A percentile compares a stretch with the other conserved stretches of the same genome.
These are phyloP conservation scores for Scheffersomyces stipitis DNA, from an alignment of 805 yeast genomes.

Conservation along the genomic window DNA sequence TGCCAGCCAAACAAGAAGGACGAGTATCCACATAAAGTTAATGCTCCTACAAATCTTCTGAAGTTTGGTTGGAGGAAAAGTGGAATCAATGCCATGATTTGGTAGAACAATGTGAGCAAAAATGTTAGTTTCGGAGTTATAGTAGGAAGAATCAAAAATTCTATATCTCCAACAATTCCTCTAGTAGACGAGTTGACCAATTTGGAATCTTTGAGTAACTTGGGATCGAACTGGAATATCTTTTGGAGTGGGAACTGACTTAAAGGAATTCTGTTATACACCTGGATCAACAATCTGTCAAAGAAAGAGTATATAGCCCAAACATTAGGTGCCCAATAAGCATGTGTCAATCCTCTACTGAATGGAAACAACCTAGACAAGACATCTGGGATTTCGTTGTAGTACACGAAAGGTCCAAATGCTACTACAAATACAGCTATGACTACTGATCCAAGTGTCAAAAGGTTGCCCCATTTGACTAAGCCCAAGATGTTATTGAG, in stretches of 20 bases:
- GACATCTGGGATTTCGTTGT: conserved; percentile 62
- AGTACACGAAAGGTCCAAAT: conserved; percentile 73
- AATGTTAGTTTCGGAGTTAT: conserved; percentile 79
- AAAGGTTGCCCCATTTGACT: conserved; percentile 54
- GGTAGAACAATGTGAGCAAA: conserved; percentile 79
- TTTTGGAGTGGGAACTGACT: conserved; percentile 26
- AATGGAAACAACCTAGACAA: conserved; percentile 82
- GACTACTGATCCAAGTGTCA: conserved; percentile 65
- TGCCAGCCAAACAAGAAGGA: conserved; percentile 98
- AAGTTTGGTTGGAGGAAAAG: conserved; percentile 67
- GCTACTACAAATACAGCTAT: conserved; percentile 61
- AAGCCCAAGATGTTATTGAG: conserved; percentile 28
- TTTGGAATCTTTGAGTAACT: conserved; percentile 31
- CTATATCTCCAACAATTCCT: conserved; percentile 91
- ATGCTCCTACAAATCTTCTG: conserved; percentile 76
- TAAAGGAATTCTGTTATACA: conserved; percentile 37
- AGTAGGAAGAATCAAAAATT: conserved; percentile 76
- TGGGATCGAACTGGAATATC: conserved; percentile 47
- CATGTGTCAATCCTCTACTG: conserved; percentile 92
- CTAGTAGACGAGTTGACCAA: conserved; percentile 52
- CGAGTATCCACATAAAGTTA: conserved; percentile 87
- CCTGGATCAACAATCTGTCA: conserved; percentile 65
- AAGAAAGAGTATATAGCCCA: conserved; percentile 92
- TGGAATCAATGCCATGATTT: conserved; percentile 73
- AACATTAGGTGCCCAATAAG: conserved; percentile 98